Evolutionary conservation across 2,329 filamentous ascomycete species (phyloP).

Genomic region (Hirsutella rhossiliensis): DNA sequence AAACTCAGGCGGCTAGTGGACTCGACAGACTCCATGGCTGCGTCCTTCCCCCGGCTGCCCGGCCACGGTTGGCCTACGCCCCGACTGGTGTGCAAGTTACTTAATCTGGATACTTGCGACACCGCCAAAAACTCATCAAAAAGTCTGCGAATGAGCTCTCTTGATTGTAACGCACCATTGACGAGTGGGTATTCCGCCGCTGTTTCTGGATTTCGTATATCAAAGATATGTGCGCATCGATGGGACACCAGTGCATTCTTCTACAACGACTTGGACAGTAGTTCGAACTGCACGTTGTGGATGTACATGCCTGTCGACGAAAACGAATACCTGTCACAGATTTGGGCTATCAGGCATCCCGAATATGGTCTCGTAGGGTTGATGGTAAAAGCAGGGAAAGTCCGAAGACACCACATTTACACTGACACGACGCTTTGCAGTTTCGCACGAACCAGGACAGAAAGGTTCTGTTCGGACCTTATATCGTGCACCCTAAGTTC

Average conservation of each 20-base stretch:
- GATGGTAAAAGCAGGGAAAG: not conserved
- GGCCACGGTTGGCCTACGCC: not conserved
- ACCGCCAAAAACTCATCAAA: not conserved
- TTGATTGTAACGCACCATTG: not conserved
- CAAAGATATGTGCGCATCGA: not conserved
- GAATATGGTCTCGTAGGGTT: not conserved
- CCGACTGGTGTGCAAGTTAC: not conserved
- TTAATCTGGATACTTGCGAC: constrained; percentile 1
- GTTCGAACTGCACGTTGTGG: constrained; percentile 2
- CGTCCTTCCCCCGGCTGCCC: not conserved
- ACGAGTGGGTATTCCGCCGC: not conserved
- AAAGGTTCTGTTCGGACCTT: not conserved
- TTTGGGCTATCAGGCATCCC: constrained; percentile 2
- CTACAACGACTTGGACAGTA: not conserved
- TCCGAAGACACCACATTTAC: not conserved
- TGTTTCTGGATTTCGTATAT: not conserved
- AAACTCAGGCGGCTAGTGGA: constrained; percentile 1
- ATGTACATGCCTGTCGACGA: constrained; percentile 6
- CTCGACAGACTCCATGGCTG: not conserved
- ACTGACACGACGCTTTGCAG: not conserved
- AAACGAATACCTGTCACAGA: constrained; percentile 6
- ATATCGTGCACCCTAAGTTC: not conserved
- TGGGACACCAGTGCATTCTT: not conserved
- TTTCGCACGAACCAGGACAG: not conserved
- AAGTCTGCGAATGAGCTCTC: constrained; percentile 1